These are phyloP conservation scores for Dendrobium huoshanense DNA, from an alignment of 106 monocot genomes.

Conservation along the genomic window DNA sequence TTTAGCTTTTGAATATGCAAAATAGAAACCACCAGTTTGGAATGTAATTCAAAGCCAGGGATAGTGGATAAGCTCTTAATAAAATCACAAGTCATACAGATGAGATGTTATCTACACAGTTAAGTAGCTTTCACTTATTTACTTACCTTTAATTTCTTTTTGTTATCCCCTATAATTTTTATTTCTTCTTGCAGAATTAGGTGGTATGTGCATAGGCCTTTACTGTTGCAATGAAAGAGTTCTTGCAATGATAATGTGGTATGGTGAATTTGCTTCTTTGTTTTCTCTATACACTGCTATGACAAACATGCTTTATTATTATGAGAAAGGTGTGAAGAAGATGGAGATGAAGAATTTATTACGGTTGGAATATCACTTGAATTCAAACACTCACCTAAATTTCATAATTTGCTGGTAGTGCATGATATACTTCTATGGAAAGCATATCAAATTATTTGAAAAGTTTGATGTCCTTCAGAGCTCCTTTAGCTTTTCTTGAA, in stretches of 20 bases:
- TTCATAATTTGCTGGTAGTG: constrained; percentile 1
- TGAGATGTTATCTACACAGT: not conserved
- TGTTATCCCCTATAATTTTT: not conserved
- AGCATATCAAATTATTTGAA: too few species aligned
- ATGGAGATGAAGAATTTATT: not conserved
- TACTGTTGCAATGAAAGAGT: not conserved
- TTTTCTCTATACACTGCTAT: not conserved
- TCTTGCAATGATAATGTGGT: not conserved
- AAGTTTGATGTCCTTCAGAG: too few species aligned
- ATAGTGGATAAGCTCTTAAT: not conserved
- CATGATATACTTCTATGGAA: too few species aligned
- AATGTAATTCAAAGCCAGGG: not conserved
- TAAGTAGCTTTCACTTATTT: not conserved
- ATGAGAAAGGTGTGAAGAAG: not conserved
- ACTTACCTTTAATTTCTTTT: not conserved
- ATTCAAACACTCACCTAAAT: not conserved
- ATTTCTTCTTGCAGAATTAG: not conserved
- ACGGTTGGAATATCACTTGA: not conserved
- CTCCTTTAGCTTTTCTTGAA: constrained; percentile 3
- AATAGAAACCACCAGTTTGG: too few species aligned
- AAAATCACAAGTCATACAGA: not conserved
- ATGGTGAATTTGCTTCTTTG: not conserved
- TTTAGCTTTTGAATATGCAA: not conserved
- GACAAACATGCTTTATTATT: not conserved
- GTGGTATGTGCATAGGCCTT: not conserved